A percentile compares a stretch with the other conserved stretches of the same genome.
phyloP scores from a whole-genome alignment of 2,329 filamentous ascomycete genomes.

The Talaromyces funiculosus region DNA sequence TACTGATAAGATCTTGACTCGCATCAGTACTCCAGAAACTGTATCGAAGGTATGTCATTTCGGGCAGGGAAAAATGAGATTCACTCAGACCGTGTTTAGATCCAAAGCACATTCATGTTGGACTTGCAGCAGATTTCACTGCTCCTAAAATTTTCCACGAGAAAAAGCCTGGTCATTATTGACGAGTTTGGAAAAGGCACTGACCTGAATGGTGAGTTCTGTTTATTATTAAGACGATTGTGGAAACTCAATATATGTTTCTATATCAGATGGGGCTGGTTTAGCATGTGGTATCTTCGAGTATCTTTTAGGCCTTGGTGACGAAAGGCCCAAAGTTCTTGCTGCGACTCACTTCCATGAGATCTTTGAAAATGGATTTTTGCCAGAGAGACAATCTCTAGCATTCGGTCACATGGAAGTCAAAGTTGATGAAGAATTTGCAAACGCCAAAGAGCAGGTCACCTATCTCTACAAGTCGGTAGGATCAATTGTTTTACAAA shows the following conservation, averaged over 20 bases:
- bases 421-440: slow-evolving; percentile 38
- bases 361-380: slow-evolving; percentile 49
- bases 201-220: slow-evolving; percentile 46
- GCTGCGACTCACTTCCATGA: slow-evolving; percentile 61
- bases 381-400: slow-evolving; percentile 42
- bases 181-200: slow-evolving; percentile 83
- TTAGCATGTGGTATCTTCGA: slow-evolving; percentile 58
- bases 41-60: slow-evolving; percentile 48
- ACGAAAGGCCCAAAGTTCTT: slow-evolving; percentile 53
- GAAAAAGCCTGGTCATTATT: slow-evolving; percentile 74
- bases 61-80: not conserved
- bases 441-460: slow-evolving; percentile 48
- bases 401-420: slow-evolving; percentile 57
- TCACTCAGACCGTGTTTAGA: slow-evolving; percentile 24
- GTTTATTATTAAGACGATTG: not conserved
- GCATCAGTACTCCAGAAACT: slow-evolving; percentile 69
- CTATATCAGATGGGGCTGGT: slow-evolving; percentile 53
- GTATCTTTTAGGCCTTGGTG: slow-evolving; percentile 47
- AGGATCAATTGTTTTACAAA: not conserved
- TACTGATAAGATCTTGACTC: slow-evolving; percentile 87
- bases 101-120: slow-evolving; percentile 66
- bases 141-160: slow-evolving; percentile 67
- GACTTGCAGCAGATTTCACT: slow-evolving; percentile 84
- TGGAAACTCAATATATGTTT: not conserved
- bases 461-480: slow-evolving; percentile 62